A percentile compares a stretch with the other conserved stretches of the same genome.
Evolutionary conservation across 345 rosid genomes (phyloP).

Genomic region (Eucalyptus caleyi): DNA sequence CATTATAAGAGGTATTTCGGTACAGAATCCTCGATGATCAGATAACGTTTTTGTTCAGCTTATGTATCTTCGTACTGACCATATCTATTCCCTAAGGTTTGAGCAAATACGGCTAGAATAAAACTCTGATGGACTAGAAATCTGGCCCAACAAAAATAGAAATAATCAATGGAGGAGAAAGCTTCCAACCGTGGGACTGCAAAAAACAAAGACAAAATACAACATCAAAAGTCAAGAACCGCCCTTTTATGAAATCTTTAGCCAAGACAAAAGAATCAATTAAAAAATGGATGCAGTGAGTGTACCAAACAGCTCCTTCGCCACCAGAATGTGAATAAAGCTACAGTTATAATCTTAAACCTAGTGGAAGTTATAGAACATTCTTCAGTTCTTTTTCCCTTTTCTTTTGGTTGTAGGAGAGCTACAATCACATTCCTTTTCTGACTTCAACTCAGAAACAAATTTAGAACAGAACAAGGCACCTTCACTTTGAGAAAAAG

Average conservation of each 20-base stretch:
- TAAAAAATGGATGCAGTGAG: slow-evolving; percentile 31
- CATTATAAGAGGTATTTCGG: background rate
- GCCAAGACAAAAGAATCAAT: slow-evolving; percentile 22
- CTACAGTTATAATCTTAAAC: slow-evolving; percentile 27
- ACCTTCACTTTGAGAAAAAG: slow-evolving; percentile 39
- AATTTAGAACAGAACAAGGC: slow-evolving; percentile 16
- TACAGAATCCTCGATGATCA: background rate
- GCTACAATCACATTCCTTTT: slow-evolving; percentile 46
- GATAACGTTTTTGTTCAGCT: background rate
- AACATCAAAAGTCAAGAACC: background rate
- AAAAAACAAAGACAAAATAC: background rate
- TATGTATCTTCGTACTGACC: background rate
- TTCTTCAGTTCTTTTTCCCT: slow-evolving; percentile 14
- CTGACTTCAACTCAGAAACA: slow-evolving; percentile 35
- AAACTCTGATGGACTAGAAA: background rate
- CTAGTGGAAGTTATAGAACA: slow-evolving; percentile 32
- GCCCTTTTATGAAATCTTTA: background rate
- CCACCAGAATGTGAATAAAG: slow-evolving; percentile 16
- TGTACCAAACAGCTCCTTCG: slow-evolving; percentile 35
- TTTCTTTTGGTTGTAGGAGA: slow-evolving; percentile 19
- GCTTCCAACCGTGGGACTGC: background rate
- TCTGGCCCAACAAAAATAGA: background rate
- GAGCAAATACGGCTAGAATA: background rate
- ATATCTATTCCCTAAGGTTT: background rate
- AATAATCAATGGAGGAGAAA: background rate